A percentile compares a stretch with the other conserved stretches of the same genome.
These are phyloP conservation scores for Citrus mangshanensis DNA, from an alignment of 345 rosid genomes.

Conservation along the genomic window DNA sequence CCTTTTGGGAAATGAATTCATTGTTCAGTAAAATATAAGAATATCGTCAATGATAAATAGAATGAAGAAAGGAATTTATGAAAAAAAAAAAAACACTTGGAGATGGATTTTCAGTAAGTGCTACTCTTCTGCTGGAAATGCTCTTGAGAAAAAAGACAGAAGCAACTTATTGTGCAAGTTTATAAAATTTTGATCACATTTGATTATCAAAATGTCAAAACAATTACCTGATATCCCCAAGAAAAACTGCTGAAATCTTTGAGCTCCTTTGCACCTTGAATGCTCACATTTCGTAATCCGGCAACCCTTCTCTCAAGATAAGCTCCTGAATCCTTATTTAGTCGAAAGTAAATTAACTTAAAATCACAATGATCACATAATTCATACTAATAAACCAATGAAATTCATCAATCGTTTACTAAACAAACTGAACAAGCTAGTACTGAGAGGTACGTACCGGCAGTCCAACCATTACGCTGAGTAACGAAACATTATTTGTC, in stretches of 20 bases:
- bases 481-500: slow-evolving; percentile 39
- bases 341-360: neutral
- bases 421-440: neutral
- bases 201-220: neutral
- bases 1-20: slow-evolving; percentile 26
- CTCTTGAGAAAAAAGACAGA: neutral
- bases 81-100: too few relatives aligned
- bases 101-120: neutral
- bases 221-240: slow-evolving; percentile 73
- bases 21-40: neutral
- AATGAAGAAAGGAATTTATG: neutral
- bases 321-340: slow-evolving; percentile 64
- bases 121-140: neutral
- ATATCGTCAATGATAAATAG: neutral
- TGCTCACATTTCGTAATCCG: slow-evolving; percentile 47
- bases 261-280: slow-evolving; percentile 19
- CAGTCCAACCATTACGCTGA: slow-evolving; percentile 47
- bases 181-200: neutral
- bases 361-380: neutral
- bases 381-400: neutral
- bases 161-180: too few relatives aligned
- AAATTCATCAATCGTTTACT: neutral
- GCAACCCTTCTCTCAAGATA: slow-evolving; percentile 50
- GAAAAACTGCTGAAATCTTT: slow-evolving; percentile 38
- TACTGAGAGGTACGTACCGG: too few relatives aligned